Conservation (phyloP, 2,329 filamentous ascomycete genomes). For the Lojkania enalia region DNA sequence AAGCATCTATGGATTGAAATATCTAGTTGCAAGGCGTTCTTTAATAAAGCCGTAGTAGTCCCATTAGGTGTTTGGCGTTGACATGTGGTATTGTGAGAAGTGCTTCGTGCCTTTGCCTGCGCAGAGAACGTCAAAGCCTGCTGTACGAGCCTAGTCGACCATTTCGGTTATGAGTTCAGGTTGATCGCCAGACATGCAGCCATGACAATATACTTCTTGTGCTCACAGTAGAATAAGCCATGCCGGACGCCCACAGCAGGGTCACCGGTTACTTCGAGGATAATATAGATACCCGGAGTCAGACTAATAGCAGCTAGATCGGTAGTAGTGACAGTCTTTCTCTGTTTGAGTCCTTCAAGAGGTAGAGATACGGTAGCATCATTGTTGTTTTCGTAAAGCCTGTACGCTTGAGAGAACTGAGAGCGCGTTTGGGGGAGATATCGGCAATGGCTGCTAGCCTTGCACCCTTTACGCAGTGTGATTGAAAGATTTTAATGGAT, state of each 20-base stretch:
- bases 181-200: constrained; percentile 53
- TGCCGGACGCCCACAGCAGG: constrained; percentile 51
- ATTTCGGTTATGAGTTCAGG: constrained; percentile 51
- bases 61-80: constrained; percentile 54
- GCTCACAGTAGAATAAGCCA: constrained; percentile 49
- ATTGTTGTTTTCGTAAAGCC: constrained; percentile 48
- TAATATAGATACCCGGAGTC: constrained; percentile 49
- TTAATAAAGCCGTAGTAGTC: constrained; percentile 52
- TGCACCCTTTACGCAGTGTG: constrained; percentile 48
- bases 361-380: constrained; percentile 40
- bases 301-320: constrained; percentile 50
- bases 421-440: constrained; percentile 47
- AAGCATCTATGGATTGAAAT: constrained; percentile 56
- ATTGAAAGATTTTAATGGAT: constrained; percentile 46
- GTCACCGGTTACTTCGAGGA: constrained; percentile 51
- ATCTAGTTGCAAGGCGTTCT: constrained; percentile 48
- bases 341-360: constrained; percentile 45
- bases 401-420: constrained; percentile 47
- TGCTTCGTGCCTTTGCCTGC: constrained; percentile 54
- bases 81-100: constrained; percentile 51
- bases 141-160: constrained; percentile 51
- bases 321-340: constrained; percentile 50
- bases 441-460: constrained; percentile 51
- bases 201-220: constrained; percentile 56
- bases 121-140: constrained; percentile 52